A percentile compares a stretch with the other conserved stretches of the same genome.
These are phyloP conservation scores for Mortierella sp. DNA, from an alignment of 371 early-diverging fungal genomes.

Conservation along the genomic window DNA sequence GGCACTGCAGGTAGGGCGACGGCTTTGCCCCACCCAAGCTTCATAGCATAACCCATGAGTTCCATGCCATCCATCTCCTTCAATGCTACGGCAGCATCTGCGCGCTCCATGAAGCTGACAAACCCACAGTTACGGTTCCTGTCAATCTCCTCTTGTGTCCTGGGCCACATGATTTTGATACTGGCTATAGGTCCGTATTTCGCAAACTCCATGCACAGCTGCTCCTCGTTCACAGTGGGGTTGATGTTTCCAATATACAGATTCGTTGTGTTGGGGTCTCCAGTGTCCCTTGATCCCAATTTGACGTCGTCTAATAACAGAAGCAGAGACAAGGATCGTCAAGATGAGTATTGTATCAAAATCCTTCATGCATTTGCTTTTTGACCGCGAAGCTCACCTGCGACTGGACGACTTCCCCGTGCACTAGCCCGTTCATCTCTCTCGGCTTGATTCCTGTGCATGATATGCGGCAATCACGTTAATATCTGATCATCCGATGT, in stretches of 20 bases:
- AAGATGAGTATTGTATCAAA: too few relatives aligned
- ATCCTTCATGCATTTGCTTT: too few relatives aligned
- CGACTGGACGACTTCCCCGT: slow-evolving; percentile 8
- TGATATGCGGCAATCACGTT: not conserved
- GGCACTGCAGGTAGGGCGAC: slow-evolving; percentile 85
- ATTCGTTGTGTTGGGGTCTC: slow-evolving; percentile 88
- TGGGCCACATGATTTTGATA: slow-evolving; percentile 97
- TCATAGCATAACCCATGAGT: slow-evolving; percentile 71
- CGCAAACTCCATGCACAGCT: slow-evolving; percentile 82
- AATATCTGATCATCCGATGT: not conserved
- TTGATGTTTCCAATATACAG: slow-evolving; percentile 90
- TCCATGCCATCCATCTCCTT: slow-evolving; percentile 78
- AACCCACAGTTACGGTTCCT: slow-evolving; percentile 88
- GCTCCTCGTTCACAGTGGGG: slow-evolving; percentile 76
- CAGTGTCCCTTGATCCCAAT: slow-evolving; percentile 75
- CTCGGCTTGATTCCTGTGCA: slow-evolving; percentile 57
- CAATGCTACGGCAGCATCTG: slow-evolving; percentile 80
- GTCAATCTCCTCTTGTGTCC: slow-evolving; percentile 84
- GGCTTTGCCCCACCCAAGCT: slow-evolving; percentile 93
- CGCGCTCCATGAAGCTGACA: slow-evolving; percentile 90
- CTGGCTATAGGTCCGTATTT: slow-evolving; percentile 90
- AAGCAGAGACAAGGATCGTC: not conserved
- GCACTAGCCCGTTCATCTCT: slow-evolving; percentile 44
- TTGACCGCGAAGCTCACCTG: slow-evolving; percentile 3
- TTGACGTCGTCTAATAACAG: slow-evolving; percentile 24